These are phyloP conservation scores for Carex parvula DNA, from an alignment of 176 grass and related monocot species.

Conservation along the genomic window DNA sequence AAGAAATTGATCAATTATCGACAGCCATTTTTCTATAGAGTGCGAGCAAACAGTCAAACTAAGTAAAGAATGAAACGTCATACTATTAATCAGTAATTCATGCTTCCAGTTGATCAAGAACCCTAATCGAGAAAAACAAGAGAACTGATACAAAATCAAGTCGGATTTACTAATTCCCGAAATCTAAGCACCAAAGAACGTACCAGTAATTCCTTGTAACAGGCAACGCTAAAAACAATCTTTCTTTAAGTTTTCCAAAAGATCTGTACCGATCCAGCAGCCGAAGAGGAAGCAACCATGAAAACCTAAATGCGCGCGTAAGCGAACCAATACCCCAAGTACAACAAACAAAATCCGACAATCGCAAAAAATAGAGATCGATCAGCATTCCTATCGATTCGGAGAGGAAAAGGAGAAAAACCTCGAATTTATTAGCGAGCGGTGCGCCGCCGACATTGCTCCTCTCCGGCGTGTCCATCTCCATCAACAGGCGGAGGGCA, in stretches of 20 bases:
- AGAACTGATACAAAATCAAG: not conserved
- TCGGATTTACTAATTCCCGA: not conserved
- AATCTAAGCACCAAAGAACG: not conserved
- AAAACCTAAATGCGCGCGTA: not conserved
- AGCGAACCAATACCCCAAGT: not conserved
- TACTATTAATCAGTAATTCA: not conserved
- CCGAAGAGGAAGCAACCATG: not conserved
- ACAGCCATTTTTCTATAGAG: not conserved
- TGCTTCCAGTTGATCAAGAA: not conserved
- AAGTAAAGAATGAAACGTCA: not conserved
- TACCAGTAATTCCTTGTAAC: not conserved
- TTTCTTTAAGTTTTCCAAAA: not conserved
- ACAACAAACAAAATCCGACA: not conserved
- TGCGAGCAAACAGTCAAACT: not conserved
- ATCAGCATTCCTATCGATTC: not conserved
- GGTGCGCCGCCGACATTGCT: constrained; percentile 27
- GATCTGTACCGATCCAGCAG: constrained; percentile 6
- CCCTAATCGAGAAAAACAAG: constrained; percentile 4
- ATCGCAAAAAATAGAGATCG: not conserved
- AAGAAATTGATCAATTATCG: not conserved
- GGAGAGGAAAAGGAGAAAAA: not conserved
- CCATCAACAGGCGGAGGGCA: constrained; percentile 15
- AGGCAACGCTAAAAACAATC: not conserved
- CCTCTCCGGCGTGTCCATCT: constrained; percentile 82
- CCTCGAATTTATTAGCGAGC: constrained; percentile 36